Evolutionary conservation across 2,329 filamentous ascomycete genomes (phyloP).

Genomic region (Penicillium glabrum): DNA sequence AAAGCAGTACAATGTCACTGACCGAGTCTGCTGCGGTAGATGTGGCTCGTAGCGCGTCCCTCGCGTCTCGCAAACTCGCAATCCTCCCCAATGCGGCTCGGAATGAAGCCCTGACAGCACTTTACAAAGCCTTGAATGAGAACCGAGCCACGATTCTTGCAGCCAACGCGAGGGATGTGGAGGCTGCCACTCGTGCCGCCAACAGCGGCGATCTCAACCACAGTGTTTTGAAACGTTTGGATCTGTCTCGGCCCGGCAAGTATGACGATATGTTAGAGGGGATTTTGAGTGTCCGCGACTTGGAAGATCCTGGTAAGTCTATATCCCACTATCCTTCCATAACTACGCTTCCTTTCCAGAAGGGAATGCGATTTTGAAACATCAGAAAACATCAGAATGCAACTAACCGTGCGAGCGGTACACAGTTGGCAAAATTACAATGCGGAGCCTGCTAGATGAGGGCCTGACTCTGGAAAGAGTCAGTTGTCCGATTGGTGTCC

Average conservation of each 20-base stretch:
- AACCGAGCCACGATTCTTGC: constrained; percentile 75
- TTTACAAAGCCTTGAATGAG: constrained; percentile 72
- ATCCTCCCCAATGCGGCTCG: constrained; percentile 73
- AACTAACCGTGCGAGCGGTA: background rate
- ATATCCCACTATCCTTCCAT: background rate
- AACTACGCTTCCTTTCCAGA: background rate
- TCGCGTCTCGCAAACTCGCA: constrained; percentile 78
- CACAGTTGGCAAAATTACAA: constrained; percentile 76
- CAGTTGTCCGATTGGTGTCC: constrained; percentile 92
- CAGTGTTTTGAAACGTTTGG: constrained; percentile 83
- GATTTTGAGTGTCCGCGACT: constrained; percentile 79
- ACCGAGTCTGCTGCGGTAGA: constrained; percentile 79
- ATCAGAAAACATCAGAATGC: background rate
- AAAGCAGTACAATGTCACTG: constrained; percentile 69
- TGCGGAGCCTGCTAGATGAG: constrained; percentile 84
- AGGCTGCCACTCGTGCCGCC: constrained; percentile 70
- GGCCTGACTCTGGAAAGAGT: constrained; percentile 82
- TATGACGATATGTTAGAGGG: constrained; percentile 98
- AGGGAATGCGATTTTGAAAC: background rate
- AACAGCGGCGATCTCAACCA: constrained; percentile 73
- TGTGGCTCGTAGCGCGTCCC: constrained; percentile 74
- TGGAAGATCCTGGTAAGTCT: constrained; percentile 74
- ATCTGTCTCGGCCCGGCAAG: constrained; percentile 83
- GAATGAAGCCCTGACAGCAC: constrained; percentile 80
- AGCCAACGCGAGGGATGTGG: constrained; percentile 83